Evolutionary conservation across 78 protist genomes (phyloP).

Genomic region (Dictyostelium purpureum): DNA sequence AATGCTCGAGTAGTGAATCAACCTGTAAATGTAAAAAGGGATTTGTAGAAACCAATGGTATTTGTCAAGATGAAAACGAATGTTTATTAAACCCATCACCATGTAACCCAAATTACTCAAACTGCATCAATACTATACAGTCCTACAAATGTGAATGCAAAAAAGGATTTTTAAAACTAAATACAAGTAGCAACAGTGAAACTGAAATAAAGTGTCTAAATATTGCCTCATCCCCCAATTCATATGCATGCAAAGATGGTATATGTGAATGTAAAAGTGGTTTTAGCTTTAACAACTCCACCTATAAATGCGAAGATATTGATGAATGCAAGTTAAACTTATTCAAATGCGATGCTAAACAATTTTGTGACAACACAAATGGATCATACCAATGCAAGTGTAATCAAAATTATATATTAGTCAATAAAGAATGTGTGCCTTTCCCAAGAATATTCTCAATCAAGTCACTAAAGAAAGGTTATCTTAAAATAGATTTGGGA

Average conservation of each 20-base stretch:
- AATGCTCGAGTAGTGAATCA: background rate
- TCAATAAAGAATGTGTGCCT: background rate
- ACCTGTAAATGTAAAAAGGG: constrained; percentile 25
- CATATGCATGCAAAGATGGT: background rate
- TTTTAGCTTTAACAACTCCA: background rate
- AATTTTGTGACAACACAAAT: background rate
- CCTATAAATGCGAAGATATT: background rate
- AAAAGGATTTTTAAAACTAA: background rate
- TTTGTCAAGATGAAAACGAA: constrained; percentile 55
- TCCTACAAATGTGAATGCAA: constrained; percentile 34
- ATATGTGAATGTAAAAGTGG: background rate
- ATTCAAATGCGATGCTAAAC: background rate
- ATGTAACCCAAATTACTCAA: background rate
- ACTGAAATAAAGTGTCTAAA: background rate
- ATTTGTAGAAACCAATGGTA: background rate
- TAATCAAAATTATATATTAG: background rate
- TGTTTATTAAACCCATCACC: background rate
- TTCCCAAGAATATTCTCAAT: background rate
- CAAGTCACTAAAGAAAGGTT: background rate
- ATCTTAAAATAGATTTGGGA: background rate
- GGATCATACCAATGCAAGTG: constrained; percentile 9
- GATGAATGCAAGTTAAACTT: constrained; percentile 7
- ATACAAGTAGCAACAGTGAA: background rate
- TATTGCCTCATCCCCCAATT: background rate
- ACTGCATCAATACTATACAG: constrained; percentile 10